Conservation (phyloP, 140 eudicot species). For the Flaveria floridana region DNA sequence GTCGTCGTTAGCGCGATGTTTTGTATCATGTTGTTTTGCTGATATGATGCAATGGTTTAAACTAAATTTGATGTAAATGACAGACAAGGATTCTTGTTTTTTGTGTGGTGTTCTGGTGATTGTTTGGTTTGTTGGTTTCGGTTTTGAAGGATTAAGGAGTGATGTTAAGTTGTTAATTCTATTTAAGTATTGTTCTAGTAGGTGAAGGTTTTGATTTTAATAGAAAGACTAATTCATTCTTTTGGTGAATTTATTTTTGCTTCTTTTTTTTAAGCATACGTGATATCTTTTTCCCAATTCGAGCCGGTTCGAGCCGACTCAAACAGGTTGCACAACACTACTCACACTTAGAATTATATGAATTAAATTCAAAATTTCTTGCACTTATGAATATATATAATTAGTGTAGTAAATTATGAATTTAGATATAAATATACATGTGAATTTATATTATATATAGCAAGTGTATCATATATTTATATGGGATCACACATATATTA, state of each 20-base stretch:
- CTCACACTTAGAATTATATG: no score
- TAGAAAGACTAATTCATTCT: not conserved
- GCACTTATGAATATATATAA: no score
- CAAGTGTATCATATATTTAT: no score
- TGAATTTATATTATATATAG: no score
- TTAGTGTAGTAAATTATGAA: no score
- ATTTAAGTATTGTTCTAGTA: not conserved
- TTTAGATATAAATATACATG: no score
- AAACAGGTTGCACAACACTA: no score
- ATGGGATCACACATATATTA: no score
- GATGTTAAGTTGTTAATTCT: constrained; percentile 2
- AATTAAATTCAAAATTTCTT: no score
- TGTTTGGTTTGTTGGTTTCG: constrained; percentile 17
- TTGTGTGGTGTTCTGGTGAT: constrained; percentile 15
- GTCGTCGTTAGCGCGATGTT: not conserved
- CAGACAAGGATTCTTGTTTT: not conserved
- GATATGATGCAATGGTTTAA: constrained; percentile 11
- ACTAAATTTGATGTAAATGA: constrained; percentile 8
- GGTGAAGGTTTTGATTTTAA: not conserved
- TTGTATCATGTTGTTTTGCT: not conserved
- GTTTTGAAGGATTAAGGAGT: constrained; percentile 15
- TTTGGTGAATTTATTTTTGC: not conserved
- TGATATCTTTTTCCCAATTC: no score
- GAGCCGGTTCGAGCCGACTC: no score
- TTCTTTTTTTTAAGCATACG: no score